Conservation (phyloP, 495 filamentous ascomycete genomes). For the Talaromyces trachyspermus region DNA sequence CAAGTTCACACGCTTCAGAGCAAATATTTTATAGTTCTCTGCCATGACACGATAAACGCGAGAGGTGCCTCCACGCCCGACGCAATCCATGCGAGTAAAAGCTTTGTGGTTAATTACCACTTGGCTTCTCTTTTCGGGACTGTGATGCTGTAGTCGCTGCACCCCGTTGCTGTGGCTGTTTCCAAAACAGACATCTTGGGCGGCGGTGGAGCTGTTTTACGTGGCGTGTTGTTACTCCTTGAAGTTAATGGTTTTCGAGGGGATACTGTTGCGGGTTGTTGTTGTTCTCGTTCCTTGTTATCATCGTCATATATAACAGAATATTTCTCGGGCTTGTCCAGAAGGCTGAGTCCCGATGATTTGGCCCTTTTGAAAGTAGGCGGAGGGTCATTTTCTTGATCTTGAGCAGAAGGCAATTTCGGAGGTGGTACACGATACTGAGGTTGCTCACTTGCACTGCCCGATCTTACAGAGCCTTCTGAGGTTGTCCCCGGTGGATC, state of each 20-base stretch:
- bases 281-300: conserved; percentile 33
- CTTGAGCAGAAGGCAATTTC: conserved; percentile 50
- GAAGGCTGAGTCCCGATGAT: conserved; percentile 44
- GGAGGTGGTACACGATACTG: conserved; percentile 58
- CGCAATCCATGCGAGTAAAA: conserved; percentile 80
- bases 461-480: conserved; percentile 32
- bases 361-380: conserved; percentile 67
- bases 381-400: conserved; percentile 79
- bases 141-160: conserved; percentile 65
- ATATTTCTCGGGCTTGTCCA: conserved; percentile 55
- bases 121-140: conserved; percentile 63
- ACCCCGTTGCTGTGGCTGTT: conserved; percentile 79
- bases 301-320: conserved; percentile 42
- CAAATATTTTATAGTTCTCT: conserved; percentile 90
- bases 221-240: conserved; percentile 77
- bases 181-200: conserved; percentile 96
- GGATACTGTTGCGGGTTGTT: conserved; percentile 42
- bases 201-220: conserved; percentile 69
- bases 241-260: conserved; percentile 62
- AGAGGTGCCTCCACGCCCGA: conserved; percentile 86
- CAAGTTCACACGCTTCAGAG: conserved; percentile 84
- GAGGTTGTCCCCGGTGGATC: conserved; percentile 35
- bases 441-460: conserved; percentile 38
- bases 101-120: conserved; percentile 85
- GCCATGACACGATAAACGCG: conserved; percentile 96